These are phyloP conservation scores for Ceratocystis ficicola DNA, from an alignment of 2,329 filamentous ascomycete species.

Conservation along the genomic window DNA sequence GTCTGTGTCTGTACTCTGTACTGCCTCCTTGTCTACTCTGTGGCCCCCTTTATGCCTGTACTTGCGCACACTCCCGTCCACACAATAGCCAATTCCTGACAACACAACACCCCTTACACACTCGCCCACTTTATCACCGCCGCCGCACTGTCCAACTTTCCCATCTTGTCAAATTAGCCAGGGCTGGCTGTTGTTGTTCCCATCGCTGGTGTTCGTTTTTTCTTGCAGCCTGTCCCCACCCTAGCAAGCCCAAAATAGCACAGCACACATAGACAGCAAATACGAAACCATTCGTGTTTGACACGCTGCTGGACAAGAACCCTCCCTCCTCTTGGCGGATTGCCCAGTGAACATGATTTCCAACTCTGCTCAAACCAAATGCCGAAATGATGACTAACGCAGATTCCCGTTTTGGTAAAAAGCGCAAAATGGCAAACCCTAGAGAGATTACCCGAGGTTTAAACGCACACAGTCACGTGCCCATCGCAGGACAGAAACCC, in stretches of 20 bases:
- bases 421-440: background rate
- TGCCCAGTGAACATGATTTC: background rate
- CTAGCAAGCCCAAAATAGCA: background rate
- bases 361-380: background rate
- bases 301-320: background rate
- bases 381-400: background rate
- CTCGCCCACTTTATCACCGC: no score
- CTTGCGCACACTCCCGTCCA: no score
- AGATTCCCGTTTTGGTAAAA: background rate
- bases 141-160: no score
- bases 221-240: background rate
- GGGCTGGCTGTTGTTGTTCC: no score
- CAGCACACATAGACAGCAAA: background rate
- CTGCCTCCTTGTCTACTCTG: no score
- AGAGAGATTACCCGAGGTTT: background rate
- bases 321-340: background rate
- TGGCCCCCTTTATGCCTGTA: no score
- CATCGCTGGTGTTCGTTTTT: no score
- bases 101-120: no score
- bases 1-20: no score
- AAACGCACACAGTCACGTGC: background rate
- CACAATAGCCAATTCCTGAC: no score
- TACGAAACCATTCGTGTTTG: background rate
- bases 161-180: no score
- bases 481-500: background rate